Conservation (phyloP, 805 yeast species). For the Diddensiella santjacobensis region DNA sequence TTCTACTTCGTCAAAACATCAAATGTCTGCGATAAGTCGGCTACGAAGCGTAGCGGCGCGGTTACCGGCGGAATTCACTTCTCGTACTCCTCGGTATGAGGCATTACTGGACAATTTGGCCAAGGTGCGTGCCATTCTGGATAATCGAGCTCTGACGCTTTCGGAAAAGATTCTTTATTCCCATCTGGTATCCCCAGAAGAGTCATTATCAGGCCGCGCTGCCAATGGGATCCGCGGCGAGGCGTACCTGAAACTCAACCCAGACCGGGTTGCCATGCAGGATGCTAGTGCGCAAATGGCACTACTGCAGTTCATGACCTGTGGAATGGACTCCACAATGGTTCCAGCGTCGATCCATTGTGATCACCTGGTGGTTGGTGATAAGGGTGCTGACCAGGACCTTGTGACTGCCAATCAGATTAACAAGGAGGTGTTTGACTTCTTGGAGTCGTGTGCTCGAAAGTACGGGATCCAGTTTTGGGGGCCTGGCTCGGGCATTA, state of each 20-base stretch:
- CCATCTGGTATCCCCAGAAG: constrained; percentile 86
- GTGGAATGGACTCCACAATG: constrained; percentile 80
- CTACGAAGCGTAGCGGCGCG: constrained; percentile 1
- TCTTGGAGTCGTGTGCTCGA: constrained; percentile 86
- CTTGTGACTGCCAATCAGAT: constrained; percentile 74
- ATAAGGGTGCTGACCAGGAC: constrained; percentile 85
- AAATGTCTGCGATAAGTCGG: neutral
- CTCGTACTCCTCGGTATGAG: constrained; percentile 86
- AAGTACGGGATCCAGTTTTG: constrained; percentile 97
- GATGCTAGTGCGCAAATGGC: constrained; percentile 99
- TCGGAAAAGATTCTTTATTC: constrained; percentile 95
- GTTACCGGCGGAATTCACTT: constrained; percentile 42
- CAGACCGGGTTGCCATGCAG: constrained; percentile 99
- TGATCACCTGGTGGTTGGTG: constrained; percentile 97
- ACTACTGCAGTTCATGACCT: constrained; percentile 95
- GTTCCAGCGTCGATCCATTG: constrained; percentile 97
- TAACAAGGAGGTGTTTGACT: constrained; percentile 94
- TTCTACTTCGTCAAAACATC: neutral
- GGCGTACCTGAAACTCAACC: constrained; percentile 85
- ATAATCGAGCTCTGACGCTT: constrained; percentile 74
- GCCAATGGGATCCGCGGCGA: constrained; percentile 69
- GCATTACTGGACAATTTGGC: constrained; percentile 63
- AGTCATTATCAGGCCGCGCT: constrained; percentile 51
- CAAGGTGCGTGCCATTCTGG: constrained; percentile 60
- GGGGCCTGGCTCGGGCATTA: constrained; percentile 99